phyloP scores from a whole-genome alignment of 2,329 filamentous ascomycete species.

The Scedosporium aurantiacum region DNA sequence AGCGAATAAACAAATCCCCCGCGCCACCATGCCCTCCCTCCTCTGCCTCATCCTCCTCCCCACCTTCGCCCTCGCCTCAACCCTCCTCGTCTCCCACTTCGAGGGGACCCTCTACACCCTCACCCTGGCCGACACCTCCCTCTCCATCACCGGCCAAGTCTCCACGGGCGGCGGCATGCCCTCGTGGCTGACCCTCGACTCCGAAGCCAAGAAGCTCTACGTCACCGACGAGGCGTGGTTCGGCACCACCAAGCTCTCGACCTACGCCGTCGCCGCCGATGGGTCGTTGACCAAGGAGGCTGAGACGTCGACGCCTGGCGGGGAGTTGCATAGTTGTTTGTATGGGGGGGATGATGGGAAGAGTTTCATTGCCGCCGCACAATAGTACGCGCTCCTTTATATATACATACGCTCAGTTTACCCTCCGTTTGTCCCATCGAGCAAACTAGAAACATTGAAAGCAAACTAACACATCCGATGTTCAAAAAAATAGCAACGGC shows the following conservation, averaged over 20 bases:
- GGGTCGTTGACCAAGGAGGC: conserved; percentile 21
- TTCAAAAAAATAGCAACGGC: conserved; percentile 21
- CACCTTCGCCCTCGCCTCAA: conserved; percentile 9
- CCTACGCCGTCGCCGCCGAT: conserved; percentile 20
- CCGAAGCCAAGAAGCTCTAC: conserved; percentile 10
- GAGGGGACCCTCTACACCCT: conserved; percentile 12
- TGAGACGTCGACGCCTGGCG: conserved; percentile 21
- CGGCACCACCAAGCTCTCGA: conserved; percentile 18
- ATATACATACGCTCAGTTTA: too few relatives aligned
- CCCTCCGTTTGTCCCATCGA: background rate
- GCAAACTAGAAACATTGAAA: too few relatives aligned
- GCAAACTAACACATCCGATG: background rate
- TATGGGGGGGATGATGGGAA: conserved; percentile 27
- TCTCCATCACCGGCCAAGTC: conserved; percentile 10
- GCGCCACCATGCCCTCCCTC: background rate
- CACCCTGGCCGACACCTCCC: conserved; percentile 8
- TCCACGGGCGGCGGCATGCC: conserved; percentile 9
- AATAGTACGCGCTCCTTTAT: conserved; percentile 37
- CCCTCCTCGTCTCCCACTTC: conserved; percentile 14
- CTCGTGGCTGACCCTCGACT: conserved; percentile 12
- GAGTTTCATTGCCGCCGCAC: conserved; percentile 29
- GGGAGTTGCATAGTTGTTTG: conserved; percentile 28
- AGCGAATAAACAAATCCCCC: too few relatives aligned
- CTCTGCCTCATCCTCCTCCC: conserved; percentile 7
- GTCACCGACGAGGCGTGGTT: conserved; percentile 12